A percentile compares a stretch with the other conserved stretches of the same genome.
Evolutionary conservation across 129 eudicot genomes (phyloP).

Genomic region (Tagetes erecta): DNA sequence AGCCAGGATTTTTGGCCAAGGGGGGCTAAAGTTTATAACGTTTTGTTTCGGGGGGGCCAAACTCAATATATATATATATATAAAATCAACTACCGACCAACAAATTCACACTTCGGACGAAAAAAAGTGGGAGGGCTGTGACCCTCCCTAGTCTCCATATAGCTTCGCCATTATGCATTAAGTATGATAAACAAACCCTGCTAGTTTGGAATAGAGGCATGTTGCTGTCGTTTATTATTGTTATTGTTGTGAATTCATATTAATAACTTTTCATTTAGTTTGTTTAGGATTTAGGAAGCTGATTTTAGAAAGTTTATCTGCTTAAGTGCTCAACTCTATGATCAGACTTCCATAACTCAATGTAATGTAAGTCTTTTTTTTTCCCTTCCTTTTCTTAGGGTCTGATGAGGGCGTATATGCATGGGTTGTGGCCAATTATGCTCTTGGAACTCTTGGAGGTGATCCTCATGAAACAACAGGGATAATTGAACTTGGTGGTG

Average conservation of each 20-base stretch:
- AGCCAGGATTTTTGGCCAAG: too few species aligned
- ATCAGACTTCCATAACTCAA: slow-evolving; percentile 3
- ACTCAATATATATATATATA: too few species aligned
- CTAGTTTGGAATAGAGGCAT: not conserved
- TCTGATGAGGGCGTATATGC: slow-evolving; percentile 97
- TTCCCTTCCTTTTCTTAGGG: slow-evolving; percentile 38
- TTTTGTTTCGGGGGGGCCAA: too few species aligned
- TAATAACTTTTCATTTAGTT: slow-evolving; percentile 2
- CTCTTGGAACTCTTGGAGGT: slow-evolving; percentile 93
- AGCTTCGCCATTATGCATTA: too few species aligned
- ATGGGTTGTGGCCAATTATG: slow-evolving; percentile 98
- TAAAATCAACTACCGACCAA: too few species aligned
- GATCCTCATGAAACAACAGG: slow-evolving; percentile 86
- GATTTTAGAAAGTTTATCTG: not conserved
- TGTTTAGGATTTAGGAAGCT: not conserved
- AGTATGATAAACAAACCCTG: slow-evolving; percentile 4
- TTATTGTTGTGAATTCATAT: slow-evolving; percentile 8
- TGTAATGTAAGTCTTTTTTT: not conserved
- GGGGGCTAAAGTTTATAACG: too few species aligned
- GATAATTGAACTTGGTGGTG: slow-evolving; percentile 98
- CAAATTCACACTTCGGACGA: too few species aligned
- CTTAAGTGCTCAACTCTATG: slow-evolving; percentile 5
- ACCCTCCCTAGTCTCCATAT: too few species aligned
- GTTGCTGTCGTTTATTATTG: not conserved
- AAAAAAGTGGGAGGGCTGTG: too few species aligned